Conservation (phyloP, 2,329 filamentous ascomycete genomes). For the Alternaria dauci region DNA sequence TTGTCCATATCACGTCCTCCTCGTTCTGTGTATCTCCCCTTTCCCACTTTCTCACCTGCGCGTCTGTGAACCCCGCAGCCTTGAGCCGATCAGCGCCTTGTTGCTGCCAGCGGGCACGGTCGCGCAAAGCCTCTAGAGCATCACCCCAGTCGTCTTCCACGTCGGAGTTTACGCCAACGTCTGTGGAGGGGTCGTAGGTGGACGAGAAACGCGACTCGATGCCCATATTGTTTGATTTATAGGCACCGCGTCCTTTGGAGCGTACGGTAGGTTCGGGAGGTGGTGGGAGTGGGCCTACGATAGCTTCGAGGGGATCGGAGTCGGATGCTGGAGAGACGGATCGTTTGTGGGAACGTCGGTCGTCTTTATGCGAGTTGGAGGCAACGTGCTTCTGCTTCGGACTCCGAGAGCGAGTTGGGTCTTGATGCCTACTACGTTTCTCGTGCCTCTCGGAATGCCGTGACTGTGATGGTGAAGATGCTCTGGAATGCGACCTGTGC, state of each 20-base stretch:
- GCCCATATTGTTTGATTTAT: constrained; percentile 54
- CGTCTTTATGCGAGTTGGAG: constrained; percentile 1
- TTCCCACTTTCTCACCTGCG: constrained; percentile 76
- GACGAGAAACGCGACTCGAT: constrained; percentile 84
- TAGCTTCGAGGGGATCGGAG: constrained; percentile 77
- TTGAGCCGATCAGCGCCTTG: constrained; percentile 79
- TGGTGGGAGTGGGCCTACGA: constrained; percentile 76
- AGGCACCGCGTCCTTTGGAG: constrained; percentile 42
- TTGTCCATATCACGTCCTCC: constrained; percentile 76
- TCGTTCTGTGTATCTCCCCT: constrained; percentile 68
- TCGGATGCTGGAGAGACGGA: constrained; percentile 40
- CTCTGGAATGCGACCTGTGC: constrained; percentile 28
- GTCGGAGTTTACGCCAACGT: constrained; percentile 61
- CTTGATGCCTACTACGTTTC: constrained; percentile 16
- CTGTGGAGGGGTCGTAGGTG: constrained; percentile 66
- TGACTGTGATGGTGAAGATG: constrained; percentile 29
- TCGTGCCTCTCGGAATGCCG: constrained; percentile 22
- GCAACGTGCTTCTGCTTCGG: background rate
- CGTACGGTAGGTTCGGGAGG: constrained; percentile 56
- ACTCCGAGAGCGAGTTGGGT: constrained; percentile 24
- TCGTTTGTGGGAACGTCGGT: constrained; percentile 9
- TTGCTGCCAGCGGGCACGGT: constrained; percentile 79
- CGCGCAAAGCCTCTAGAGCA: constrained; percentile 77
- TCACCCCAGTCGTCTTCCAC: constrained; percentile 78
- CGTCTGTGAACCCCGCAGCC: constrained; percentile 79